Conservation (phyloP, 345 rosid species). For the Dovyalis caffra region DNA sequence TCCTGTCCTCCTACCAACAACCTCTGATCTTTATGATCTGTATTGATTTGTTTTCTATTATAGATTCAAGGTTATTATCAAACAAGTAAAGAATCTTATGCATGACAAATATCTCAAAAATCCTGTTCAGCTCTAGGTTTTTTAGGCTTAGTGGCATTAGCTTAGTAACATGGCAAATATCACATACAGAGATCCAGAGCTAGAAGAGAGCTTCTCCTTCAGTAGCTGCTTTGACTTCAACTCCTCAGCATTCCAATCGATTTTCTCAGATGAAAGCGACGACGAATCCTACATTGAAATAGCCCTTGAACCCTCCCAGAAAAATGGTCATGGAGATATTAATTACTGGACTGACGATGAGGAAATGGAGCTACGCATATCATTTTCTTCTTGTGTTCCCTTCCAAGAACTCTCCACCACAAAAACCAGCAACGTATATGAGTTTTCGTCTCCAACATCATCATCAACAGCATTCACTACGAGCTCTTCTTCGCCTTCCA, state of each 20-base stretch:
- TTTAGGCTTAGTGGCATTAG: neutral
- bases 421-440: neutral
- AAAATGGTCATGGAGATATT: neutral
- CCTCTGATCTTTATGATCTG: conserved; percentile 3
- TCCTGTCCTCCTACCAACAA: neutral
- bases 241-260: neutral
- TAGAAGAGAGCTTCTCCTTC: conserved; percentile 13
- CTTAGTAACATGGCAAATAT: neutral
- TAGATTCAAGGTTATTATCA: neutral
- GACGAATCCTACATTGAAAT: conserved; percentile 43
- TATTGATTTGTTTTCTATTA: neutral
- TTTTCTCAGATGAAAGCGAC: conserved; percentile 20
- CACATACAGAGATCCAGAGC: conserved; percentile 1
- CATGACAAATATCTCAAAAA: neutral
- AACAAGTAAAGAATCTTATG: neutral
- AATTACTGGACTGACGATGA: neutral
- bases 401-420: neutral
- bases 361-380: conserved; percentile 30
- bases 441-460: neutral
- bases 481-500: conserved; percentile 2
- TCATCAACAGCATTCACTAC: neutral
- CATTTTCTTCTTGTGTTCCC: conserved; percentile 21
- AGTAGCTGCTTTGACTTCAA: conserved; percentile 13
- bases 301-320: conserved; percentile 20
- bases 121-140: neutral